phyloP scores from a whole-genome alignment of 257 asterid genomes.

The Nicotiana tabacum region DNA sequence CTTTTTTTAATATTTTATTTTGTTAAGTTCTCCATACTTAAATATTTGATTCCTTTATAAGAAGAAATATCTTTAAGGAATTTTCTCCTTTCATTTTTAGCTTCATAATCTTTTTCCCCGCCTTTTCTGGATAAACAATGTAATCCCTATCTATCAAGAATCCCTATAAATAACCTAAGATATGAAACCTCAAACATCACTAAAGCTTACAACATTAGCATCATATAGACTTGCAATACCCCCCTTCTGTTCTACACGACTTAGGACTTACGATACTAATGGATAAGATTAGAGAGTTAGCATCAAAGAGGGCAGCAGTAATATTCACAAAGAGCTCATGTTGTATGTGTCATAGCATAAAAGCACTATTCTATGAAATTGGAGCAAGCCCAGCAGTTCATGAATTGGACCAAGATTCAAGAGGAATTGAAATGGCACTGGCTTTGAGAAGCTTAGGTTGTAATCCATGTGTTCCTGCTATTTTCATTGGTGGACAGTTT shows the following conservation, averaged over 20 bases:
- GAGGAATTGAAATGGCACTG: constrained; percentile 60
- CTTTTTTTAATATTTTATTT: constrained; percentile 14
- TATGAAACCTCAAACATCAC: constrained; percentile 23
- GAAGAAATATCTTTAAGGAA: constrained; percentile 30
- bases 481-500: too few relatives aligned
- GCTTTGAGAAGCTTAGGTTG: constrained; percentile 41
- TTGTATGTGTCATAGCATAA: constrained; percentile 85
- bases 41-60: neutral
- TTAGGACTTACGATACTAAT: neutral
- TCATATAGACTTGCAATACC: neutral
- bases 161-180: constrained; percentile 49
- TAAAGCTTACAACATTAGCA: neutral
- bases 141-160: constrained; percentile 25
- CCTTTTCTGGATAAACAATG: constrained; percentile 21
- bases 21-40: neutral
- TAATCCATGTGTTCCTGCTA: too few relatives aligned
- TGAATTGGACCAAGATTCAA: constrained; percentile 57
- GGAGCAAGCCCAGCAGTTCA: constrained; percentile 79
- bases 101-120: neutral
- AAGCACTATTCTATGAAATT: constrained; percentile 57
- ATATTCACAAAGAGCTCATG: constrained; percentile 84
- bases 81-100: constrained; percentile 25
- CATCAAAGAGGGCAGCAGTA: constrained; percentile 67
- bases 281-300: constrained; percentile 62
- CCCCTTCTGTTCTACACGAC: neutral